Base-by-base conservation (phyloP, 2,329 filamentous ascomycete genomes). In the Fonsecaea erecta region DNA sequence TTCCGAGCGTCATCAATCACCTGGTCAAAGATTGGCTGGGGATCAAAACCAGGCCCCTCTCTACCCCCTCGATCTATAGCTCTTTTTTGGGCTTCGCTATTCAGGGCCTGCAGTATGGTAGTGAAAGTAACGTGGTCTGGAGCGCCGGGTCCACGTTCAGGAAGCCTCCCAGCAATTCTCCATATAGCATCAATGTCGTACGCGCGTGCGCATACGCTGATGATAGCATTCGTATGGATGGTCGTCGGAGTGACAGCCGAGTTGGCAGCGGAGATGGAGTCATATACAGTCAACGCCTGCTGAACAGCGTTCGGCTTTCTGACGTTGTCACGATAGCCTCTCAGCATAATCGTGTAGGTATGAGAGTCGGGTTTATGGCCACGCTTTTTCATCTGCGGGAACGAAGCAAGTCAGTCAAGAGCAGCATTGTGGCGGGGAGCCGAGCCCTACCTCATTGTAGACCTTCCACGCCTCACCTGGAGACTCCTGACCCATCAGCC, bases 351-450 rank as follows among this genome's bases (percentile, higher is more conserved):
- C 18, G 91, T 95, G 75, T 91, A 97, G 0, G 95, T 97, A 72
- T 89, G 86, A 2, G 87, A 85, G 75, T 93, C 94, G 0, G 95
- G 94, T 28, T 85, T 82, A 72, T 96, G 90, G 4, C 84, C 89
- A 67, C 93, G 86, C 80, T 98, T 98, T 80, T 98, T 99, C 94
- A 99, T 98, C 90, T 92, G 71, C 12, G 52, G 32, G 37, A 48
- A 73, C 59, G 30, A 43, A 28, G 26, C n/a, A n/a, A 55, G 43
- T 53, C 14, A 52, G 53, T 34, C 43, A 35, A 2, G 32, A 14
- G 16, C 26, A 37, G 11, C n/a, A n/a, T 35, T 18, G 26, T 12
- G 40, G 28, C 24, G 11, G 6, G 24, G 9, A n/a, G 24, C n/a
- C 6, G 37, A 43, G 26, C 16, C 37, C 68, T 76, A 91, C 90